phyloP scores from a whole-genome alignment of 2,329 filamentous ascomycete species.

The Fusarium pseudonygamai region DNA sequence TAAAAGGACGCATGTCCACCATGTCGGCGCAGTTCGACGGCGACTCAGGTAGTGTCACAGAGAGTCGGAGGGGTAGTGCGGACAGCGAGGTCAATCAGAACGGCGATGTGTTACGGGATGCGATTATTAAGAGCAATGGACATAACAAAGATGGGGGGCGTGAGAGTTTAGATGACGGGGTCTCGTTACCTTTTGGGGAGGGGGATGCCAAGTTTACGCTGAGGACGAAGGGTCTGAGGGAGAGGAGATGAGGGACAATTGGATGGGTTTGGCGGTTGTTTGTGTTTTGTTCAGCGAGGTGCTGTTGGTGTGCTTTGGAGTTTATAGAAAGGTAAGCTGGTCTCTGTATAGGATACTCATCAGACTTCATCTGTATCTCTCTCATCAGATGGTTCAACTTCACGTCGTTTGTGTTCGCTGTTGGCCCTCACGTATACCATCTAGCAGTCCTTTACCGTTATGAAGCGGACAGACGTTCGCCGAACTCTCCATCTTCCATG shows the following conservation, averaged over 20 bases:
- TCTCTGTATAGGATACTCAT: neutral
- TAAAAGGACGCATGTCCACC: constrained; percentile 50
- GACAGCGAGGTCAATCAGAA: constrained; percentile 56
- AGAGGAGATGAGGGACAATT: constrained; percentile 42
- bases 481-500: neutral
- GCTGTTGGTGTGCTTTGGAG: neutral
- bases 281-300: constrained; percentile 10
- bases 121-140: constrained; percentile 43
- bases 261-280: neutral
- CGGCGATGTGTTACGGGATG: constrained; percentile 54
- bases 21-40: constrained; percentile 47
- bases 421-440: neutral
- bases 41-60: constrained; percentile 51
- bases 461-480: rapidly evolving
- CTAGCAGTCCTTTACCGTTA: neutral
- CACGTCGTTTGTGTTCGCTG: too few relatives aligned
- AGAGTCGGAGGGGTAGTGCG: constrained; percentile 54
- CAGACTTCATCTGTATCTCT: neutral
- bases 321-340: neutral
- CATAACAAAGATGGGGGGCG: constrained; percentile 23
- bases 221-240: constrained; percentile 65
- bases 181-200: constrained; percentile 59
- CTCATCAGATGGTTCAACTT: neutral
- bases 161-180: constrained; percentile 33
- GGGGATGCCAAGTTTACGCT: constrained; percentile 59